Evolutionary conservation across 2,329 filamentous ascomycete species (phyloP).

Genomic region (Ampelomyces quisqualis): DNA sequence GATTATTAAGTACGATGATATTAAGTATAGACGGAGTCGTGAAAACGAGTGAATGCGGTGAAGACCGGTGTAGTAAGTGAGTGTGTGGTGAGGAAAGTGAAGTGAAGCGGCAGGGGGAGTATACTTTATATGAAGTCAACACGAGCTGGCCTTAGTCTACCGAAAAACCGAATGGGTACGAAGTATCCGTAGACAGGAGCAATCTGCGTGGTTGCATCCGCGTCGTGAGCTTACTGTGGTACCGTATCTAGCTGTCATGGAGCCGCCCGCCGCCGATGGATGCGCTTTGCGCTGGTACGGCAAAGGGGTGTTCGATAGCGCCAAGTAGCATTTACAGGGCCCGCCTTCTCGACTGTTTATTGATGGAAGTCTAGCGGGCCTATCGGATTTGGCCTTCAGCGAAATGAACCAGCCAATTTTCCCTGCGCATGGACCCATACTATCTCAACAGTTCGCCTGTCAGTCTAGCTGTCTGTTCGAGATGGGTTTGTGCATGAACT

Average conservation of each 20-base stretch:
- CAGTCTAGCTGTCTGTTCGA: constrained; percentile 17
- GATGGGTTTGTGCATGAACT: constrained; percentile 19
- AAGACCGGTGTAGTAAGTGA: constrained; percentile 44
- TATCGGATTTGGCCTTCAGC: constrained; percentile 29
- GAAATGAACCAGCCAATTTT: constrained; percentile 39
- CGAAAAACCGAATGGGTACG: constrained; percentile 18
- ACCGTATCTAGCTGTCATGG: constrained; percentile 35
- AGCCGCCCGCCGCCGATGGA: constrained; percentile 22
- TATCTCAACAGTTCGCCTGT: constrained; percentile 31
- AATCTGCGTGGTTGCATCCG: constrained; percentile 29
- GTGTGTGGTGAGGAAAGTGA: constrained; percentile 40
- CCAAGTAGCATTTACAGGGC: constrained; percentile 24
- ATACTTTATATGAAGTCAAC: constrained; percentile 40
- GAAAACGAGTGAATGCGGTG: constrained; percentile 46
- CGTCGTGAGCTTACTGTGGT: constrained; percentile 21
- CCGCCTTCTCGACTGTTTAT: constrained; percentile 33
- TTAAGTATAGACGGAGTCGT: constrained; percentile 37
- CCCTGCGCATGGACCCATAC: constrained; percentile 33
- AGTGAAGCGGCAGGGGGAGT: constrained; percentile 15
- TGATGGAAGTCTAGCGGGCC: constrained; percentile 26
- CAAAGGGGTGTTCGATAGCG: constrained; percentile 34
- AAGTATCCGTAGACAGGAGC: constrained; percentile 29
- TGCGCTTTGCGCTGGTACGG: constrained; percentile 29
- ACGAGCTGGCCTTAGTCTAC: constrained; percentile 29
- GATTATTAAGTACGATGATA: constrained; percentile 40